Base-by-base conservation (phyloP, 805 yeast genomes). In the Zygotorulaspora sp. region DNA sequence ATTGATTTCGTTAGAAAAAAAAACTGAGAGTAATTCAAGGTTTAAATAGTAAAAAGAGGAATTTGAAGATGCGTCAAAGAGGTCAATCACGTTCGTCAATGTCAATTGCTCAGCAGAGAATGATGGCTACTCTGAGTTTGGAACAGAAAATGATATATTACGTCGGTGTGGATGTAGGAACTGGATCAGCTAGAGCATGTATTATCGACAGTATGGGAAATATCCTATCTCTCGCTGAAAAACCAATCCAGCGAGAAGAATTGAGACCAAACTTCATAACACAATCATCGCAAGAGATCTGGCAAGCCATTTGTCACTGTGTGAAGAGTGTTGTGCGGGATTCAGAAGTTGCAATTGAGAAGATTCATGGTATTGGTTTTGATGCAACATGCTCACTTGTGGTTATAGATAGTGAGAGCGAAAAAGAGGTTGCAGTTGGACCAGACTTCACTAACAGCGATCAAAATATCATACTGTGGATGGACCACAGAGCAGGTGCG, bases 311-410 rank as follows among this genome's bases (percentile, higher is more conserved):
- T 48, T 80, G 95, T 56, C 78, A 71, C 65, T 84, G 96, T 67
- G 90, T 85, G 40, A 78, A 78, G 52, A 71, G 79, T 9, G 81
- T 87, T 32, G 64, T 90, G 23, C 65, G 80, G 11, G 94, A 87
- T 39, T 75, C 92, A 2, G 83, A 80, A 2, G 75, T 88, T 28
- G 83, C 81, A 28, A 79, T 85, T 1, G 52, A 65, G 2, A 69
- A 71, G 11, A 83, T 92, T 30, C 74, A 74, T 55, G 97, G 97
- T 45, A 78, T 92, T 46, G 97, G 97, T 0, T 92, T 89, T 51
- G 98, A 92, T 63, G 98, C 97, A 19, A 92, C 98, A 18, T 92
- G 98, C 61, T 92, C 97, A 2, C 70, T 92, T 41, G 96, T 88
- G 10, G 96, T 79, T 1, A 68, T 89, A 24, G 72, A 78, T 44